phyloP scores from a whole-genome alignment of 306 rosid genomes.

The Abrus precatorius region DNA sequence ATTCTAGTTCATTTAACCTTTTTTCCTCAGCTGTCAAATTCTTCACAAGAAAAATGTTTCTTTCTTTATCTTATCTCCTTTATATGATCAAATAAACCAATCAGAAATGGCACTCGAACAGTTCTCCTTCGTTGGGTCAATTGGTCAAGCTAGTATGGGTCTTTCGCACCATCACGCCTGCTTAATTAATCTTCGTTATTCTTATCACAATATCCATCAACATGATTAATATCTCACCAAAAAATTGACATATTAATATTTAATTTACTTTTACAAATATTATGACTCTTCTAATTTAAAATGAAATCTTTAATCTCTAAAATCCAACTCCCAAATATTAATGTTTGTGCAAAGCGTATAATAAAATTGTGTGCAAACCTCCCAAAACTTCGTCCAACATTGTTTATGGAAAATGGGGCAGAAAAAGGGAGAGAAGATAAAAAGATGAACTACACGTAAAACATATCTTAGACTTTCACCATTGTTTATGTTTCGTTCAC shows the following conservation, averaged over 20 bases:
- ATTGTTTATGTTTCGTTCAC: not conserved
- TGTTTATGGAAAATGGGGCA: not conserved
- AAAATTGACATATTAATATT: no score
- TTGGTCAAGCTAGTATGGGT: not conserved
- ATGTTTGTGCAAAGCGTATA: not conserved
- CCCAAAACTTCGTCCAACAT: not conserved
- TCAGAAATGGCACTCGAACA: not conserved
- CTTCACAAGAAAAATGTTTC: not conserved
- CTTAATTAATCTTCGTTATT: not conserved
- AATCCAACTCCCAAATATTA: no score
- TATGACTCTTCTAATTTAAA: no score
- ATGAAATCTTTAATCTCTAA: no score
- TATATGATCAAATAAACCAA: conserved; percentile 19
- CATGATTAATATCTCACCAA: not conserved
- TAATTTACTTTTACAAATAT: no score
- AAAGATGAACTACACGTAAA: not conserved
- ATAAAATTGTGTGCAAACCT: not conserved
- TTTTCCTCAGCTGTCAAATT: not conserved
- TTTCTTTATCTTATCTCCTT: not conserved
- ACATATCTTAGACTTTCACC: not conserved
- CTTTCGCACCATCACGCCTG: not conserved
- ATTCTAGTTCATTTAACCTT: not conserved
- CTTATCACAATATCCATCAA: not conserved
- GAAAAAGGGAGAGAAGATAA: not conserved
- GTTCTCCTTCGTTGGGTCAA: not conserved